These are phyloP conservation scores for Raffaelea ambrosiae DNA, from an alignment of 2,329 filamentous ascomycete genomes.

Conservation along the genomic window DNA sequence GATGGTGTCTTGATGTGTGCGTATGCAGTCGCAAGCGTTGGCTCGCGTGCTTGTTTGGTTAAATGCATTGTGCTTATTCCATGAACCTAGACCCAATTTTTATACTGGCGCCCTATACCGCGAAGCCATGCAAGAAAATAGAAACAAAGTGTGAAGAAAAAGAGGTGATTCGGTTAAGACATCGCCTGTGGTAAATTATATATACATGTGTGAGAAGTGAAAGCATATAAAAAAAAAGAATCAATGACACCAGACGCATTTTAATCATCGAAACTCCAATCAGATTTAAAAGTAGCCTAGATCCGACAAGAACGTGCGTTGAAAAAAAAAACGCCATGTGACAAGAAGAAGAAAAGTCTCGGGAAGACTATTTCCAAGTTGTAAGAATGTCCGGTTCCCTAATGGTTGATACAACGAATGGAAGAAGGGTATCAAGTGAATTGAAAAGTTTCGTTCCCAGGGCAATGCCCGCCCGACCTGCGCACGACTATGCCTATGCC, in stretches of 20 bases:
- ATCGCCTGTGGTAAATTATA: neutral
- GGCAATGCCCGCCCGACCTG: conserved; percentile 7
- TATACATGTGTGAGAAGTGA: neutral
- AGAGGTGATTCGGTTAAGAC: neutral
- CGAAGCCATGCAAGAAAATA: neutral
- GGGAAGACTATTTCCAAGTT: no score
- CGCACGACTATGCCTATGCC: conserved; percentile 2
- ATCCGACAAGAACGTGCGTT: neutral
- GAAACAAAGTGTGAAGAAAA: neutral
- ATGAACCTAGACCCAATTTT: neutral
- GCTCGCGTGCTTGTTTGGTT: no score
- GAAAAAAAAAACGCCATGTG: conserved; percentile 1
- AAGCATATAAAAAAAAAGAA: neutral
- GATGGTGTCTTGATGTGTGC: no score
- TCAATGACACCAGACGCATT: no score
- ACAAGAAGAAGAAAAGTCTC: conserved; percentile 2
- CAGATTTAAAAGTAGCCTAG: no score
- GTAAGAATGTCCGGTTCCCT: neutral
- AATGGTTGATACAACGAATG: conserved; percentile 11
- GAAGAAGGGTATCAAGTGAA: conserved; percentile 13
- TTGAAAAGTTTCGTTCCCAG: conserved; percentile 3
- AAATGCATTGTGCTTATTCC: neutral
- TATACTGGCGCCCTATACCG: neutral
- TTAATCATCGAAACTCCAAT: no score
- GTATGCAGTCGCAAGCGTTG: no score